Base-by-base conservation (phyloP, 1,284 basidiomycete genomes). In the Cystobasidium slooffiae region DNA sequence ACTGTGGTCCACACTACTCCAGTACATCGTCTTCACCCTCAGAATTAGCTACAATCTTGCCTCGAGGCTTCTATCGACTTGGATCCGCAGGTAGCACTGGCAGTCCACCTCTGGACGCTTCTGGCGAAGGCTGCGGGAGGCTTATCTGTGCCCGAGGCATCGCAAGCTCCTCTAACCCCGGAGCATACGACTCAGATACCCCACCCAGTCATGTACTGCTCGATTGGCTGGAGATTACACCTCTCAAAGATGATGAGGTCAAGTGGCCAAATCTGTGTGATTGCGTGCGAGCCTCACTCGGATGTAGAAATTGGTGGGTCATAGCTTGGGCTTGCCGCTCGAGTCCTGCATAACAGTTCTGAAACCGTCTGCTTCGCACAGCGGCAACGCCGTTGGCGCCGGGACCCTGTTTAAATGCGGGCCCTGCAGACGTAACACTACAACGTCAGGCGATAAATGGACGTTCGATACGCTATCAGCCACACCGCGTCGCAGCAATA, bases 231-330 rank as follows among this genome's bases (percentile, higher is more conserved):
- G 64, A 66, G 22, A 39, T 66, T 4, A 10, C 53, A 1, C n/a
- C 37, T 6, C 31, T 1, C 7, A 43, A 39, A 52, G 64, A 66
- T 6, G 64, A 66, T 6, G 39, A 22, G 12, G 18, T 18, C 18
- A 20, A 2, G 16, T 66, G 64, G 64, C 22, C 47, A 39, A 4
- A 20, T n/a, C 14, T 12, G 22, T 66, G 64, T 55, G 20, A 18
- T 7, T 66, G 64, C 46, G 10, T 66, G 47, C 0, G 39, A 31
- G 64, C 64, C 10, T 41, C 64, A 9, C 31, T 66, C 1, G 64
- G 64, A 24, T 66, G 64, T n/a, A 46, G 64, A 24, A 66, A 41
- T 37, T 66, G 64, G 64, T 66, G 18, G 24, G 64, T 63, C 6
- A 20, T 46, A 10, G 6, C 7, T 8, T 31, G 24, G 8, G 7